Evolutionary conservation across 768 basidiomycete species (phyloP).

Genomic region (Russula foetens): DNA sequence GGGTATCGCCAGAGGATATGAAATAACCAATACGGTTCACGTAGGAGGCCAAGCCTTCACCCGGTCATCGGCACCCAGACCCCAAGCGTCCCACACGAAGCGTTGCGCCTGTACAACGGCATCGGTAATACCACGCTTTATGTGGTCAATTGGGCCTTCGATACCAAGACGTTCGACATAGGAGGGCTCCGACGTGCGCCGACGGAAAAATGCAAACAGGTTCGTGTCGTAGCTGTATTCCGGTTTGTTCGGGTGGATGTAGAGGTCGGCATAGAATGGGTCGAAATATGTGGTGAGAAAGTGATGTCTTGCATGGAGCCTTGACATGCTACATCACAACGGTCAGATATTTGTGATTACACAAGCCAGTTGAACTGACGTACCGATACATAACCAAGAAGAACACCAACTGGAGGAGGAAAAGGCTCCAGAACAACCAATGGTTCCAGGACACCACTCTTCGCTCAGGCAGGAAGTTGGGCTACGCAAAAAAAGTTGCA

Average conservation of each 20-base stretch:
- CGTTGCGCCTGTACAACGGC: constrained; percentile 10
- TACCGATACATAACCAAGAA: constrained; percentile 53
- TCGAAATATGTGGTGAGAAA: constrained; percentile 75
- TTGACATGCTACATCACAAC: constrained; percentile 34
- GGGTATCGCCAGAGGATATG: constrained; percentile 5
- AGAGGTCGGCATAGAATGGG: constrained; percentile 66
- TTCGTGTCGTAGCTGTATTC: constrained; percentile 33
- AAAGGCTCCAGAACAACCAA: constrained; percentile 31
- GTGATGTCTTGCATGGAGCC: constrained; percentile 40
- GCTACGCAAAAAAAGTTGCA: constrained; percentile 7
- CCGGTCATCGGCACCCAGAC: background rate
- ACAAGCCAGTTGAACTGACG: constrained; percentile 13
- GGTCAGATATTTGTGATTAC: background rate
- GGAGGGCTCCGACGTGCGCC: background rate
- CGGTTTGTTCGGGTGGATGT: constrained; percentile 39
- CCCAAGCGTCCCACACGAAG: constrained; percentile 17
- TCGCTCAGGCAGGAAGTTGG: constrained; percentile 15
- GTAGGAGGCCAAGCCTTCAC: constrained; percentile 18
- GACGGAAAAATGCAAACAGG: constrained; percentile 25
- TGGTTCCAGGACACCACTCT: constrained; percentile 21
- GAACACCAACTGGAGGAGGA: constrained; percentile 39
- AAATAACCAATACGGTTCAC: background rate
- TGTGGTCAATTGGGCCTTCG: constrained; percentile 1
- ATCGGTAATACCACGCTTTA: background rate
- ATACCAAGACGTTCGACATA: constrained; percentile 6